phyloP scores from a whole-genome alignment of 768 basidiomycete genomes.

The Pleurotus salmoneostramineus region DNA sequence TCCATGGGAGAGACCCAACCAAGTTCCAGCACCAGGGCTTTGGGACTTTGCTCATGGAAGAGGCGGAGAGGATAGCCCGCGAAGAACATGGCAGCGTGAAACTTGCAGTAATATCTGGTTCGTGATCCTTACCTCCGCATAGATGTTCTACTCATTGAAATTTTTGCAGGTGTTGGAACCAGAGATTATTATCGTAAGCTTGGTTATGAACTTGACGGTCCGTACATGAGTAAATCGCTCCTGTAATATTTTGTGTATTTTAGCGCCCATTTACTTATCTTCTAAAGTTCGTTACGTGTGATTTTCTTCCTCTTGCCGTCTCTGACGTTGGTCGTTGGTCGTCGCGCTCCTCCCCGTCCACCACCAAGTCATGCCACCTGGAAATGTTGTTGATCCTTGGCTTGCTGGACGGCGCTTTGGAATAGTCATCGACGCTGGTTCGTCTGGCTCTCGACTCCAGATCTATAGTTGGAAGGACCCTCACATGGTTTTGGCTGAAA shows the following conservation, averaged over 20 bases:
- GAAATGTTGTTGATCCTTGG: slow-evolving; percentile 70
- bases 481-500: slow-evolving; percentile 41
- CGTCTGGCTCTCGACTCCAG: slow-evolving; percentile 92
- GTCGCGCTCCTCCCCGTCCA: neutral
- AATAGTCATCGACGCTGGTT: slow-evolving; percentile 97
- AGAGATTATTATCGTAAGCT: slow-evolving; percentile 94
- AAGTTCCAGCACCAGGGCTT: slow-evolving; percentile 99
- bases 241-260: slow-evolving; percentile 23
- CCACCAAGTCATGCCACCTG: slow-evolving; percentile 62
- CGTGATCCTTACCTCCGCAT: slow-evolving; percentile 16
- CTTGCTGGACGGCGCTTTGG: slow-evolving; percentile 80
- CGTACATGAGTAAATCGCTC: slow-evolving; percentile 93
- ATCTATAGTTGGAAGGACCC: slow-evolving; percentile 97
- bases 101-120: slow-evolving; percentile 94
- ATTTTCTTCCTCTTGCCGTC: neutral
- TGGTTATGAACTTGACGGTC: slow-evolving; percentile 93
- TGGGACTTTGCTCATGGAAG: slow-evolving; percentile 97
- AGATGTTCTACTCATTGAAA: no score
- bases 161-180: slow-evolving; percentile 78
- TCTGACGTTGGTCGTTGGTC: neutral
- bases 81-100: slow-evolving; percentile 97
- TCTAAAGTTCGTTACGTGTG: neutral
- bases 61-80: slow-evolving; percentile 94
- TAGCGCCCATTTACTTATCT: neutral
- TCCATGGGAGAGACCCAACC: slow-evolving; percentile 95